Evolutionary conservation across 805 yeast species (phyloP), one percentile per base, ranked within the genome.

Genomic region (Metschnikowia cubensis): DNA sequence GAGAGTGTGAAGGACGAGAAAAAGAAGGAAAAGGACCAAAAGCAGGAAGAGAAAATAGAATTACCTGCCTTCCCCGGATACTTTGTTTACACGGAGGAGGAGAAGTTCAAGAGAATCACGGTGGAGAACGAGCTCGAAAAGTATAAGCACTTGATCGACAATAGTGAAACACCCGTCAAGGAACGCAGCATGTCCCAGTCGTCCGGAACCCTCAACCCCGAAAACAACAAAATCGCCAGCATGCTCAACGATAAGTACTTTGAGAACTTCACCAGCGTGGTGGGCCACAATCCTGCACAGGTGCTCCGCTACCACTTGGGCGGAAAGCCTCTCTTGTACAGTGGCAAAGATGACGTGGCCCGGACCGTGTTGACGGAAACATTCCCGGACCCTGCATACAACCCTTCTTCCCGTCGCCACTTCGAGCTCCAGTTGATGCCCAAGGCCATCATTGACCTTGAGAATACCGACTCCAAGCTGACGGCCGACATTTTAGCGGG

Each of bases 351-450:
- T 52, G 76, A 74, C 0, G 72, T 79, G 4, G 77, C 81, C 21
- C 66, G 74, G 17, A 69, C 77, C 41, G 70, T 81, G 13, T 60
- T 52, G 57, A 63, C 41, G 61, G 60, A 25, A 53, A 59, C 67
- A 10, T 68, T 87, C 8, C 89, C 96, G 10, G 66, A 59, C 0
- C 87, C 88, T 3, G 77, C 79, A 1, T 82, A 70, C 56, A 80
- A 85, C 52, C 88, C 89, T 6, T 67, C 83, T 33, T 75, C 84
- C 17, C 38, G 53, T 13, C 76, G 92, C 56, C 79, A 77, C 32
- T 87, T 89, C 62, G 99, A 94, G 67, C 69, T 92, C 50, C 99
- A 94, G 64, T 66, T 94, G 48, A 92, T 92, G 97, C 99, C 99
- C 2, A 89, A 89, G 64, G 81, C 90, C 47, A 92, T 94, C 47